A percentile compares a stretch with the other conserved stretches of the same genome.
Evolutionary conservation across 805 yeast genomes (phyloP).

Genomic region (Candida arabinofermentans): DNA sequence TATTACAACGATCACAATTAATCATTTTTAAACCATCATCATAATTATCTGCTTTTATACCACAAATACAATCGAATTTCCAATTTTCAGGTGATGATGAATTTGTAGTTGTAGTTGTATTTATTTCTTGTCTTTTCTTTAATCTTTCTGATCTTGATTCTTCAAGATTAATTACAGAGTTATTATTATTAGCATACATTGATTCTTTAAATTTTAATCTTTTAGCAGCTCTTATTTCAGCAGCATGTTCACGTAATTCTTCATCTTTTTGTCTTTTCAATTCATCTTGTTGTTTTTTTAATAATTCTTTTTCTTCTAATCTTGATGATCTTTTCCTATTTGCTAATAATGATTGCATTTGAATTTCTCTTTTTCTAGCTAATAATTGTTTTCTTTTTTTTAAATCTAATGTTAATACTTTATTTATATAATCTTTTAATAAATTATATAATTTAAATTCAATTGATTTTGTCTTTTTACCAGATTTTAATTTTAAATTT

Average conservation of each 20-base stretch:
- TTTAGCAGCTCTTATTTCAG: conserved; percentile 40
- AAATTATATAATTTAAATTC: conserved; percentile 28
- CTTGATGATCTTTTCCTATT: conserved; percentile 74
- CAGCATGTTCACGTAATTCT: conserved; percentile 40
- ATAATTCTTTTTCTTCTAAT: conserved; percentile 58
- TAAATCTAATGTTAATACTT: conserved; percentile 41
- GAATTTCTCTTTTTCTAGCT: conserved; percentile 57
- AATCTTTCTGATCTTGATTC: background rate
- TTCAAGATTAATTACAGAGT: too few relatives aligned
- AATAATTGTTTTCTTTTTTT: conserved; percentile 50
- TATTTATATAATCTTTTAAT: conserved; percentile 31
- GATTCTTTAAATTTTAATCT: conserved; percentile 35
- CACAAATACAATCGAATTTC: conserved; percentile 39
- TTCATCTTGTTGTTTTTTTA: conserved; percentile 49
- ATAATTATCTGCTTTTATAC: conserved; percentile 32
- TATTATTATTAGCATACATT: conserved; percentile 12
- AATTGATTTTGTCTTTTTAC: conserved; percentile 21
- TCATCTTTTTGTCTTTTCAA: conserved; percentile 42
- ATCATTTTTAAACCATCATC: conserved; percentile 36
- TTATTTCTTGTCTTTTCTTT: background rate
- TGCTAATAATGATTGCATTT: conserved; percentile 58
- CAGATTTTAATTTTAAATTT: conserved; percentile 30
- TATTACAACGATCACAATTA: conserved; percentile 32
- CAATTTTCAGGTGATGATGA: conserved; percentile 18
- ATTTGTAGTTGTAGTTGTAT: conserved; percentile 19